Base-by-base conservation (phyloP, 106 monocot genomes). In the Gastrodia elata region DNA sequence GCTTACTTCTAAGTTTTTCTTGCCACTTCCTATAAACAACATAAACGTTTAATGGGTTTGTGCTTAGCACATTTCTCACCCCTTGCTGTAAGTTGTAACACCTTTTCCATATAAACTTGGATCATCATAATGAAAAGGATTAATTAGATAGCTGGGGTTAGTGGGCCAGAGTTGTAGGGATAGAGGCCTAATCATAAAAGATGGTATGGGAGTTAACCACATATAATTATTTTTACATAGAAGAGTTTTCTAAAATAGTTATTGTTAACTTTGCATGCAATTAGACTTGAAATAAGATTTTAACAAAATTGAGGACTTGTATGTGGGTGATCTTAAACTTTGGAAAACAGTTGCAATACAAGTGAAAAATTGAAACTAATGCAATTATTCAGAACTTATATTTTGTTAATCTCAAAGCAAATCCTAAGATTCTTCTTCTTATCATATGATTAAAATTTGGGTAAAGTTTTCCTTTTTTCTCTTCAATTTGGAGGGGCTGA, bases 391-490 rank as follows among this genome's bases (percentile, higher is more conserved):
- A n/a, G n/a, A n/a, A n/a, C n/a, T n/a, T n/a, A n/a, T n/a, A n/a
- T n/a, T n/a, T n/a, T n/a, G n/a, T n/a, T n/a, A n/a, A n/a, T n/a
- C n/a, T n/a, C n/a, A n/a, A n/a, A n/a, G n/a, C n/a, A n/a, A n/a
- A n/a, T n/a, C n/a, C n/a, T n/a, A n/a, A n/a, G n/a, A n/a, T n/a
- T 9, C 3, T n/a, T 52, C n/a, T 52, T 2, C 52, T 52, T 52
- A n/a, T 52, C 52, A n/a, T 52, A n/a, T 52, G 52, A 52, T n/a
- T 52, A n/a, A 52, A n/a, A 22, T 52, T 22, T 46, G 46, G 46
- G 2, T 11, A 18, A 15, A 46, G 18, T 14, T 43, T 2, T 8
- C 1, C 15, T 9, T 49, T 49, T 49, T 1, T 16, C 18, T 49
- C n/a, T 16, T 49, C 2, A 20, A 49, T 49, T 18, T 49, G 48